phyloP scores from a whole-genome alignment of 306 rosid genomes.

The Dalbergia oliveri region DNA sequence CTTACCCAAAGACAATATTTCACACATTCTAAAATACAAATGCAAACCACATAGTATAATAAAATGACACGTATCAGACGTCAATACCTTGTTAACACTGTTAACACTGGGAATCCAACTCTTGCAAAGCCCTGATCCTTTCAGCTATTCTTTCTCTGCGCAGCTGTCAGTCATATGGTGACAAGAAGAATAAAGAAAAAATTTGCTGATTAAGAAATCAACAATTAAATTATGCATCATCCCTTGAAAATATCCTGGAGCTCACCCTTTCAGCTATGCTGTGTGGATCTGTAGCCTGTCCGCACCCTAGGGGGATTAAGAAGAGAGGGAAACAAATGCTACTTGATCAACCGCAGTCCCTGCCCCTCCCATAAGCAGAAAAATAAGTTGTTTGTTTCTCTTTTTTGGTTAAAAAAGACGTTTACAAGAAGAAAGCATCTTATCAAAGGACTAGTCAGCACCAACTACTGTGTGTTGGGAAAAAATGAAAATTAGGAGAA shows the following conservation, averaged over 20 bases:
- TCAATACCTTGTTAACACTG: slow-evolving; percentile 88
- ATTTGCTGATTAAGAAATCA: slow-evolving; percentile 12
- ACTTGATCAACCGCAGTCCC: slow-evolving; percentile 11
- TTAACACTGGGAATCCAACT: slow-evolving; percentile 94
- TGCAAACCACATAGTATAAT: slow-evolving; percentile 19
- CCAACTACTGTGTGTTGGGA: not conserved
- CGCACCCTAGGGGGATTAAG: slow-evolving; percentile 76
- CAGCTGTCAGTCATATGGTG: slow-evolving; percentile 62
- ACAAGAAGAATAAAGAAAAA: slow-evolving; percentile 23
- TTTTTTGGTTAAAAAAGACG: not conserved
- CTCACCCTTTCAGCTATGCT: slow-evolving; percentile 98
- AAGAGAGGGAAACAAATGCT: not conserved
- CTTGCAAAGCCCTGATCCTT: slow-evolving; percentile 97
- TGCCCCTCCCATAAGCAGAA: not conserved
- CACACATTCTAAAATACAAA: slow-evolving; percentile 20
- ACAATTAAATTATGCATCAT: slow-evolving; percentile 19
- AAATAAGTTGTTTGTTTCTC: not conserved
- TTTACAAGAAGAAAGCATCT: slow-evolving; percentile 16
- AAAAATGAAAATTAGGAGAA: not conserved
- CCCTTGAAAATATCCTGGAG: slow-evolving; percentile 38
- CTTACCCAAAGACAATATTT: slow-evolving; percentile 23
- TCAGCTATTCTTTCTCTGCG: slow-evolving; percentile 99
- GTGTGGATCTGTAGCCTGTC: slow-evolving; percentile 99
- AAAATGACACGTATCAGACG: slow-evolving; percentile 32
- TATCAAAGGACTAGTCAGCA: slow-evolving; percentile 16